Conservation (phyloP, 192 early-diverging fungal genomes). For the Paraglomus brasilianum region DNA sequence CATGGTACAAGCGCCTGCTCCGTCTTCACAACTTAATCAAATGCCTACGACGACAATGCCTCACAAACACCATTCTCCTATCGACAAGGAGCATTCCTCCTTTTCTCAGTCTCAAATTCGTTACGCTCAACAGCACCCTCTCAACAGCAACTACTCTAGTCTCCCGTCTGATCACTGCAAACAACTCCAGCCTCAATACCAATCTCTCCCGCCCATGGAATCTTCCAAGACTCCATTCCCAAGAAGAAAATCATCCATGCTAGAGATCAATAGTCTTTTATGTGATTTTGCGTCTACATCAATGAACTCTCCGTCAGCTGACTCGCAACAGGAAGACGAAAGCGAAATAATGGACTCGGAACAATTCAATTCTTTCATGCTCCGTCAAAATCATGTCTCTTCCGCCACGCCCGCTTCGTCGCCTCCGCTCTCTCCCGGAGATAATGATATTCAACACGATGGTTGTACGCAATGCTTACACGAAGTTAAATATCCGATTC, state of each 20-base stretch:
- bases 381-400: background rate
- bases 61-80: too few species aligned
- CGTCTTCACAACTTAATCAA: too few species aligned
- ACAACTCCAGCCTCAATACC: too few species aligned
- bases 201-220: too few species aligned
- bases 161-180: too few species aligned
- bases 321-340: background rate
- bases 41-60: too few species aligned
- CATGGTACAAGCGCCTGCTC: too few species aligned
- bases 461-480: background rate
- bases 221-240: background rate
- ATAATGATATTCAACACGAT: background rate
- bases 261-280: slow-evolving; percentile 12
- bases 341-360: slow-evolving; percentile 18
- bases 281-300: slow-evolving; percentile 1
- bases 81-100: too few species aligned
- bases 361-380: background rate
- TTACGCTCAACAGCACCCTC: too few species aligned
- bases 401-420: slow-evolving; percentile 5
- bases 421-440: slow-evolving; percentile 13
- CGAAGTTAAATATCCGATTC: background rate
- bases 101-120: too few species aligned
- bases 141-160: too few species aligned
- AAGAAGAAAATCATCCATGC: slow-evolving; percentile 20
- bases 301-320: background rate